These are phyloP conservation scores for Phytopythium boreale DNA, from an alignment of 352 stramenopile genomes.

Conservation along the genomic window DNA sequence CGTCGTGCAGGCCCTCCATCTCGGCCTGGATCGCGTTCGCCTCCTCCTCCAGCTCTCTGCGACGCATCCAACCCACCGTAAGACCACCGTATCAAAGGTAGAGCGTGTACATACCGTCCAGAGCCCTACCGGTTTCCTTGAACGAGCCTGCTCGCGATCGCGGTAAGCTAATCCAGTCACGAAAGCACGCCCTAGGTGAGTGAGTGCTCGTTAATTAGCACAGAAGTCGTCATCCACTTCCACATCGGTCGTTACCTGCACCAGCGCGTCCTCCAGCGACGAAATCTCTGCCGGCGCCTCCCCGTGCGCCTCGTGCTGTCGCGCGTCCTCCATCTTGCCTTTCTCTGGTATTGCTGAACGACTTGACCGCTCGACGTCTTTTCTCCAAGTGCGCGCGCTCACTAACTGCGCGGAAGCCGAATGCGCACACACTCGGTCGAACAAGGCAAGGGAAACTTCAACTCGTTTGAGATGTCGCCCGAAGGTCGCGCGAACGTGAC, in stretches of 20 bases:
- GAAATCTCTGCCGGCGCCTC: slow-evolving; percentile 9
- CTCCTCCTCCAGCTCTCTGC: slow-evolving; percentile 52
- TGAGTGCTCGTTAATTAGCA: not conserved
- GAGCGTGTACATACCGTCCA: not conserved
- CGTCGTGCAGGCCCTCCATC: slow-evolving; percentile 50
- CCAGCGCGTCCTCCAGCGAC: slow-evolving; percentile 24
- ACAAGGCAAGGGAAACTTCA: slow-evolving; percentile 44
- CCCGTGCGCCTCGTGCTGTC: not conserved
- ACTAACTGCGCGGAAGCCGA: not conserved
- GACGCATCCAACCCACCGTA: not conserved
- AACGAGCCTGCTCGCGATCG: slow-evolving; percentile 21
- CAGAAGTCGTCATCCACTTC: not conserved
- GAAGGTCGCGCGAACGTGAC: slow-evolving; percentile 37
- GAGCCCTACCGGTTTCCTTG: slow-evolving; percentile 14
- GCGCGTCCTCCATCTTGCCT: slow-evolving; percentile 2
- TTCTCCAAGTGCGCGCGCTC: not conserved
- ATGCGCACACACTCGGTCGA: not conserved
- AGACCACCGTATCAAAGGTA: not conserved
- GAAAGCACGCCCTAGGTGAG: not conserved
- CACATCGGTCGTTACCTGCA: slow-evolving; percentile 8
- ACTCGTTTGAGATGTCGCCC: slow-evolving; percentile 24
- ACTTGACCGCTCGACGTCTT: not conserved
- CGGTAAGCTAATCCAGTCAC: slow-evolving; percentile 12
- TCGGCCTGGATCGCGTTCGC: slow-evolving; percentile 51
- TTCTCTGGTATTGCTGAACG: not conserved